Percentiles rank a stretch among this genome's conserved stretches.
phyloP scores from a whole-genome alignment of 225 moss, liverwort and hornwort species.

The Physcomitrellopsis africana region DNA sequence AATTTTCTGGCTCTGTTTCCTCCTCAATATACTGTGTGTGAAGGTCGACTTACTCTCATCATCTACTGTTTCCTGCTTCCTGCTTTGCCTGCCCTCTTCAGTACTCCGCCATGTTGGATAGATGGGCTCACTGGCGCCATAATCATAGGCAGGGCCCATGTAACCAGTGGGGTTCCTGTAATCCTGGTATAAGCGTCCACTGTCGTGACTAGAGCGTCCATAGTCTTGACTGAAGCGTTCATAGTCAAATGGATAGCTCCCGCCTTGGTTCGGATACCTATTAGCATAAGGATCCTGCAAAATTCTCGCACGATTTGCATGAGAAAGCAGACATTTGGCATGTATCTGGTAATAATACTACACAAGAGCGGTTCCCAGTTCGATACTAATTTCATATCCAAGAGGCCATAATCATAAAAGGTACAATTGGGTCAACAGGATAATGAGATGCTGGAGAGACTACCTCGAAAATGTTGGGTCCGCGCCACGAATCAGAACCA shows the following conservation, averaged over 20 bases:
- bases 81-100: slow-evolving; percentile 35
- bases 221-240: slow-evolving; percentile 37
- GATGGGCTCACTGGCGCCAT: slow-evolving; percentile 32
- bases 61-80: slow-evolving; percentile 37
- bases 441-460: background rate
- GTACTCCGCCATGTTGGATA: slow-evolving; percentile 27
- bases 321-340: background rate
- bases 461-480: slow-evolving; percentile 61
- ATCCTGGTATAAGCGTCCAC: slow-evolving; percentile 44
- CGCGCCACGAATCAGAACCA: slow-evolving; percentile 49
- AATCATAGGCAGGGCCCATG: slow-evolving; percentile 40
- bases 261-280: slow-evolving; percentile 39
- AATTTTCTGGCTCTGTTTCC: background rate
- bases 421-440: background rate
- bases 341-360: no score
- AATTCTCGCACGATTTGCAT: background rate
- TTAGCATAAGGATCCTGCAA: slow-evolving; percentile 44
- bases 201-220: slow-evolving; percentile 40
- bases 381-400: background rate
- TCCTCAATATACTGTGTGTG: background rate
- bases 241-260: slow-evolving; percentile 38
- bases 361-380: no score
- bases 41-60: slow-evolving; percentile 43
- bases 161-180: slow-evolving; percentile 40
- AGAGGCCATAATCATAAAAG: background rate